These are phyloP conservation scores for Tremella yokohamensis DNA, from an alignment of 768 basidiomycete species.

Conservation along the genomic window DNA sequence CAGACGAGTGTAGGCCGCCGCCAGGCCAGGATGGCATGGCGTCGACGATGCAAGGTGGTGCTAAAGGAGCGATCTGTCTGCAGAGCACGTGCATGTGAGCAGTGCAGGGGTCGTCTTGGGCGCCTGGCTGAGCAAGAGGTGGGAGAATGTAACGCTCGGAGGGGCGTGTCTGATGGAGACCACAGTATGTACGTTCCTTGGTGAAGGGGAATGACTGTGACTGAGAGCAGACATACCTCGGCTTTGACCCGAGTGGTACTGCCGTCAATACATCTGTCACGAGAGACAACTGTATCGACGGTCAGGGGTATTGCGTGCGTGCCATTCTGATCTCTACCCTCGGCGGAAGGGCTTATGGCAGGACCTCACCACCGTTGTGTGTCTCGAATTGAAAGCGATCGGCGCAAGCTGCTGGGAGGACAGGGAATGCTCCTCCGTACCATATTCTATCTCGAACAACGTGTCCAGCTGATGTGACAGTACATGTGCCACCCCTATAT, in stretches of 20 bases:
- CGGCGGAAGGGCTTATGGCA: slow-evolving; percentile 1
- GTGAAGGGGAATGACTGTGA: background rate
- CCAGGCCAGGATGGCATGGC: background rate
- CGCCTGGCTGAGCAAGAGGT: slow-evolving; percentile 8
- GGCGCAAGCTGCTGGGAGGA: slow-evolving; percentile 15
- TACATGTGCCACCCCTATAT: background rate
- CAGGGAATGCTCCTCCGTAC: slow-evolving; percentile 33
- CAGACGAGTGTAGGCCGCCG: slow-evolving; percentile 30
- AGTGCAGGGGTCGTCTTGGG: background rate
- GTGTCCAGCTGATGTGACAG: background rate
- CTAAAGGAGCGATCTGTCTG: slow-evolving; percentile 24
- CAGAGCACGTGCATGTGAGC: slow-evolving; percentile 28
- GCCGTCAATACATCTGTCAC: slow-evolving; percentile 17
- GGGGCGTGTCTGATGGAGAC: slow-evolving; percentile 20
- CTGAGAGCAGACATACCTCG: slow-evolving; percentile 27
- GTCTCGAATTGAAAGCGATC: slow-evolving; percentile 13
- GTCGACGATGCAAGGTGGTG: slow-evolving; percentile 1
- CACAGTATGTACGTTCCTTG: slow-evolving; percentile 24
- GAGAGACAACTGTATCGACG: slow-evolving; percentile 31
- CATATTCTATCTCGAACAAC: background rate
- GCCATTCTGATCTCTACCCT: background rate
- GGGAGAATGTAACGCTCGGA: slow-evolving; percentile 19
- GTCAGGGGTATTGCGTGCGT: slow-evolving; percentile 34
- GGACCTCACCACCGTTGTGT: slow-evolving; percentile 17
- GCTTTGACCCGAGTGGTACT: slow-evolving; percentile 25